phyloP scores from a whole-genome alignment of 2,329 filamentous ascomycete species.

The Aspergillus felis region DNA sequence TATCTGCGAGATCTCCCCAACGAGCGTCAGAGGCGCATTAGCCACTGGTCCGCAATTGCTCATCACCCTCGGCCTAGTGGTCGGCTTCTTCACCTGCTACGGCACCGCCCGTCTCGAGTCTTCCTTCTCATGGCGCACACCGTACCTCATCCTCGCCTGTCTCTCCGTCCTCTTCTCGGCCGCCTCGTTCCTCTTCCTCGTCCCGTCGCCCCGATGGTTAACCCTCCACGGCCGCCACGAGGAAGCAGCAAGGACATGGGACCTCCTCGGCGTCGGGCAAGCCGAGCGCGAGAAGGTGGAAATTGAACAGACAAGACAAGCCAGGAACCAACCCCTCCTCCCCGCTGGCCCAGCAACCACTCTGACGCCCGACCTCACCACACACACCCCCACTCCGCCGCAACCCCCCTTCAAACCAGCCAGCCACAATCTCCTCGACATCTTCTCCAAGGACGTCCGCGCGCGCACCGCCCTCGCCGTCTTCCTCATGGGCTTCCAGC shows the following conservation, averaged over 20 bases:
- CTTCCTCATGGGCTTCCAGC: conserved; percentile 58
- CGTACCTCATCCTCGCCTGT: conserved; percentile 49
- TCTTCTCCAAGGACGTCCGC: conserved; percentile 42
- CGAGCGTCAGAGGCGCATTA: conserved; percentile 47
- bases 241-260: conserved; percentile 45
- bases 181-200: conserved; percentile 41
- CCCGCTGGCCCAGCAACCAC: not conserved
- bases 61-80: conserved; percentile 47
- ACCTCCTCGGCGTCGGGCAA: conserved; percentile 42
- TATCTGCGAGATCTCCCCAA: conserved; percentile 59
- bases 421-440: conserved; percentile 25
- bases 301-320: conserved; percentile 25
- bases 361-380: not conserved
- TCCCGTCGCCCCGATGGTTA: conserved; percentile 58
- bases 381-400: not conserved
- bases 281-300: conserved; percentile 49
- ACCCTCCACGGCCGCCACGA: conserved; percentile 44
- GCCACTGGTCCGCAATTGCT: conserved; percentile 53
- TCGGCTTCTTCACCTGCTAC: conserved; percentile 60
- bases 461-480: conserved; percentile 50
- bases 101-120: conserved; percentile 47
- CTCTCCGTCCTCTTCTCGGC: conserved; percentile 40
- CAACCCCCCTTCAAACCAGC: conserved; percentile 5
- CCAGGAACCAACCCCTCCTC: conserved; percentile 1
- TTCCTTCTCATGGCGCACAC: conserved; percentile 54